Conservation (phyloP, 2,329 filamentous ascomycete species). For the Chalara sp. region DNA sequence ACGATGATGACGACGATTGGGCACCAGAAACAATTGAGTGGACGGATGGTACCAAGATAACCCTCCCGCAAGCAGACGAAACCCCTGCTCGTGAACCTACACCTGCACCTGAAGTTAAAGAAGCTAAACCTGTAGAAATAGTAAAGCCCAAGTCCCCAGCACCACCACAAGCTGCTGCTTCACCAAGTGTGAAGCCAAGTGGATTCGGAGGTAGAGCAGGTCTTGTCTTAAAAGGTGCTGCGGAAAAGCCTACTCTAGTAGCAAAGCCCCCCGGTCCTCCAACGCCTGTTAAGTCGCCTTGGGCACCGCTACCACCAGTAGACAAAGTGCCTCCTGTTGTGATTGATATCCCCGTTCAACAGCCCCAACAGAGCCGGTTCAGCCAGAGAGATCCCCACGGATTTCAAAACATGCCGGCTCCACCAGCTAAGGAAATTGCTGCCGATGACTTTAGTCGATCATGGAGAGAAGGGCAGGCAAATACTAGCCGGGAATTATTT, state of each 20-base stretch:
- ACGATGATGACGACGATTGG: slow-evolving; percentile 85
- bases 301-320: slow-evolving; percentile 80
- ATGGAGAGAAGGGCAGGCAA: slow-evolving; percentile 65
- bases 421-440: slow-evolving; percentile 73
- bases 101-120: slow-evolving; percentile 16
- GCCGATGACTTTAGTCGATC: slow-evolving; percentile 88
- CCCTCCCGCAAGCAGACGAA: slow-evolving; percentile 58
- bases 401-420: slow-evolving; percentile 46
- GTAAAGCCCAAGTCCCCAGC: slow-evolving; percentile 25
- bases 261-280: slow-evolving; percentile 63
- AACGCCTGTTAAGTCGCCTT: slow-evolving; percentile 78
- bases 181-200: slow-evolving; percentile 22
- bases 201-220: slow-evolving; percentile 40
- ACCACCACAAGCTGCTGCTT: slow-evolving; percentile 23
- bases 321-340: slow-evolving; percentile 69
- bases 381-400: slow-evolving; percentile 48
- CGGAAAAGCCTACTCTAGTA: slow-evolving; percentile 66
- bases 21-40: slow-evolving; percentile 78
- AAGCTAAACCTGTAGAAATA: slow-evolving; percentile 15
- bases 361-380: slow-evolving; percentile 38
- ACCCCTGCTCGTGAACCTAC: slow-evolving; percentile 21
- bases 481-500: slow-evolving; percentile 69
- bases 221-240: slow-evolving; percentile 57
- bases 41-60: slow-evolving; percentile 82
- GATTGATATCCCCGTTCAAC: slow-evolving; percentile 42